Evolutionary conservation across 2,329 filamentous ascomycete genomes (phyloP).

Genomic region (Diaporthe nobilis): DNA sequence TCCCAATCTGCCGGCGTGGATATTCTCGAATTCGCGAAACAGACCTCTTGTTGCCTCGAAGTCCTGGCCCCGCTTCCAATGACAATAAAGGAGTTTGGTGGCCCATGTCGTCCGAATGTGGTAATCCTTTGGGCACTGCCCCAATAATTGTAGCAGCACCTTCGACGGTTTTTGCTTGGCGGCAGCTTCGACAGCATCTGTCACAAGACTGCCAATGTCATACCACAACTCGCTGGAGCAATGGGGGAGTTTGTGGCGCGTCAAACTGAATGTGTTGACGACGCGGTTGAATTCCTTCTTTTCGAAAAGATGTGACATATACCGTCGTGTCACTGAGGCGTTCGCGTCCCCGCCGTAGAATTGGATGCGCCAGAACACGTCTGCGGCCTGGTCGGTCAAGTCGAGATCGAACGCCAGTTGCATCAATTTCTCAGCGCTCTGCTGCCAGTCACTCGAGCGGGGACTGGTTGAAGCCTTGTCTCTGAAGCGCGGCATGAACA

Average conservation of each 20-base stretch:
- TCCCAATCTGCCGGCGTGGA: slow-evolving; percentile 13
- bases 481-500: slow-evolving; percentile 52
- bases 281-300: slow-evolving; percentile 50
- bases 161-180: slow-evolving; percentile 47
- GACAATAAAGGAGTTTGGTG: slow-evolving; percentile 52
- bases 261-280: slow-evolving; percentile 52
- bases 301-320: slow-evolving; percentile 50
- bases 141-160: slow-evolving; percentile 50
- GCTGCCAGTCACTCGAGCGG: slow-evolving; percentile 34
- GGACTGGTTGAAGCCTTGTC: slow-evolving; percentile 41
- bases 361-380: slow-evolving; percentile 52
- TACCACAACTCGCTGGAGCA: slow-evolving; percentile 32
- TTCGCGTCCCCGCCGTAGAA: slow-evolving; percentile 44
- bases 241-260: slow-evolving; percentile 47
- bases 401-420: slow-evolving; percentile 47
- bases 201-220: slow-evolving; percentile 50
- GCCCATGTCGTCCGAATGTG: slow-evolving; percentile 54
- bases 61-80: slow-evolving; percentile 51
- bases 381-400: slow-evolving; percentile 44
- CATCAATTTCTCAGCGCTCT: slow-evolving; percentile 37
- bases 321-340: slow-evolving; percentile 49
- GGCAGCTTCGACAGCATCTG: slow-evolving; percentile 50
- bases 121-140: slow-evolving; percentile 43
- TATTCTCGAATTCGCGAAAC: slow-evolving; percentile 45
- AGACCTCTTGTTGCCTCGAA: slow-evolving; percentile 47